Base-by-base conservation (phyloP, 306 rosid species). In the Castanopsis chinensis region DNA sequence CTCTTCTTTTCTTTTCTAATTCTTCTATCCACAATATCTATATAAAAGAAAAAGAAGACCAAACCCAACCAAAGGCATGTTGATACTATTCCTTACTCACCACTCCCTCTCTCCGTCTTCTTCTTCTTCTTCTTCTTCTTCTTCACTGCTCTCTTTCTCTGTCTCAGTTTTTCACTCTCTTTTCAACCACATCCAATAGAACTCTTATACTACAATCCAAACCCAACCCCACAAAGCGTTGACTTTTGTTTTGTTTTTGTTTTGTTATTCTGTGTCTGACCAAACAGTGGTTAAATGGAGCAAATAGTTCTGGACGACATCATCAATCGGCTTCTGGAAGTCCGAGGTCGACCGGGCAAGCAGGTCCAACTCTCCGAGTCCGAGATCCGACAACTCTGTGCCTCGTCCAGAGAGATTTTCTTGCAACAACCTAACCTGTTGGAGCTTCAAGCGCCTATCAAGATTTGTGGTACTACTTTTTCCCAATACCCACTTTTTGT, bases 361-460 rank as follows among this genome's bases (percentile, higher is more conserved):
- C 98, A 91, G 90, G 97, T 94, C 6, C 98, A 94, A 84, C 83
- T 94, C 20, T 91, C 93, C 20, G 98, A 94, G 83, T 76, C 97
- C 15, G 98, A 92, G 97, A 94, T 94, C 97, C 94, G 92, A 3
- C 97, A 91, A 25, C 97, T 94, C 43, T 94, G 98, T 76, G 71
- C 78, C 0, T 80, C 41, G 75, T 92, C 98, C 21, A 87, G 84
- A 76, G 96, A 91, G 3, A 87, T 94, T 84, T 92, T 94, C 87
- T 68, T 94, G 78, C 91, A 89, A 75, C 98, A 94, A 80, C 94
- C 98, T 61, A 89, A 84, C 85, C 84, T 92, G 78, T 81, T 94
- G 83, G 93, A 94, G 78, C 94, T 94, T 58, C 90, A 92, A 80
- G 96, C 97, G 17, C 98, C 98, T 81, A 92, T 94, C 78, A 94